Evolutionary conservation across 2,329 filamentous ascomycete species (phyloP).

Genomic region (Diaporthe sp.): DNA sequence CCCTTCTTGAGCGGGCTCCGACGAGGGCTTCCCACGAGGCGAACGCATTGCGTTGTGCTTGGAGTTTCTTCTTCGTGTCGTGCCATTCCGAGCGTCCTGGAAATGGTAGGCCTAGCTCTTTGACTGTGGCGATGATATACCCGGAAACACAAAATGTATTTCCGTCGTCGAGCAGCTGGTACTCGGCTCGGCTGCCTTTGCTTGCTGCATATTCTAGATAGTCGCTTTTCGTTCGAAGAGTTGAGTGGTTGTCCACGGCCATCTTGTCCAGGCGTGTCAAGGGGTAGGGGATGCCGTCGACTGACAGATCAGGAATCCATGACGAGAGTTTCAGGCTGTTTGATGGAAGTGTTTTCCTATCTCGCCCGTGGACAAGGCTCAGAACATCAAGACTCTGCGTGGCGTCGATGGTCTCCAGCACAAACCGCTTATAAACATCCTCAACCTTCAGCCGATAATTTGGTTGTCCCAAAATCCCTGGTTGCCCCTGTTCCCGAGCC

Average conservation of each 20-base stretch:
- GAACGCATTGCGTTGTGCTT: not conserved
- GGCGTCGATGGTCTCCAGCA: not conserved
- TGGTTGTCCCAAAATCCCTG: not conserved
- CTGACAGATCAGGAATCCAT: not conserved
- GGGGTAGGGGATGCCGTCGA: not conserved
- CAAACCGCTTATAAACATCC: not conserved
- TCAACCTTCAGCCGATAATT: not conserved
- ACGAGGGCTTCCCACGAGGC: not conserved
- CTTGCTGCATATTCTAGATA: not conserved
- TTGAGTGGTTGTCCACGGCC: not conserved
- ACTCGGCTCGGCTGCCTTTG: not conserved
- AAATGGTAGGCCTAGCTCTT: not conserved
- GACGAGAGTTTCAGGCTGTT: not conserved
- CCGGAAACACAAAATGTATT: not conserved
- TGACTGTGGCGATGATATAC: not conserved
- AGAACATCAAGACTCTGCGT: not conserved
- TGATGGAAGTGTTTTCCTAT: not conserved
- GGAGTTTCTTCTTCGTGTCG: not conserved
- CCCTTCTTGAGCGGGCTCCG: not conserved
- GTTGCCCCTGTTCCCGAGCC: not conserved
- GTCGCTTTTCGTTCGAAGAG: not conserved
- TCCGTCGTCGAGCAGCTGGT: not conserved
- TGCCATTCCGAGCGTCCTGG: not conserved
- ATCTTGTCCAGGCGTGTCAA: not conserved
- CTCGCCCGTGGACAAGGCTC: not conserved